Percentiles rank a stretch among this genome's conserved stretches.
Evolutionary conservation across 345 rosid genomes (phyloP).

Genomic region (Dimocarpus longan): DNA sequence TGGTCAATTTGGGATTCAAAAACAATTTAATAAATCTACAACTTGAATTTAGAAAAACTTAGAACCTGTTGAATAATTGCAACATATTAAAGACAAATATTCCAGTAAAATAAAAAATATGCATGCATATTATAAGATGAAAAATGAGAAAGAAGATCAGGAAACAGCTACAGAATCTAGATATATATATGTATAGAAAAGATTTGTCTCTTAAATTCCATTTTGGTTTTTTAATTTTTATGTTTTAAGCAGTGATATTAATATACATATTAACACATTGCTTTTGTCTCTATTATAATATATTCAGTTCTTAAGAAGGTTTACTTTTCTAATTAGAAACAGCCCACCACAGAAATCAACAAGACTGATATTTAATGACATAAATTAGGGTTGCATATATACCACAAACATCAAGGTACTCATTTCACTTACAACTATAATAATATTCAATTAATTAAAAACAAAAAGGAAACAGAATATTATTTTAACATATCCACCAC

Average conservation of each 20-base stretch:
- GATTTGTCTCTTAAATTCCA: background rate
- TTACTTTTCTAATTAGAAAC: background rate
- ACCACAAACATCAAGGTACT: background rate
- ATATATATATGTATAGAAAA: background rate
- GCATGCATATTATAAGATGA: background rate
- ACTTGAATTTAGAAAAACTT: no score
- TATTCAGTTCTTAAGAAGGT: background rate
- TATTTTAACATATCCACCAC: background rate
- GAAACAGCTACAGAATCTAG: constrained; percentile 2
- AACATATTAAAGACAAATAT: background rate
- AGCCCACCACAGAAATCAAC: background rate
- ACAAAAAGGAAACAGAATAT: background rate
- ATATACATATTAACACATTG: background rate
- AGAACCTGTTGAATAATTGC: no score
- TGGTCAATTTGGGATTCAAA: no score
- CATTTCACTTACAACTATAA: background rate
- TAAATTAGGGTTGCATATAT: constrained; percentile 6
- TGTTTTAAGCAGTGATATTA: background rate
- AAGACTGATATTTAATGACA: background rate
- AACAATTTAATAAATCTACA: no score
- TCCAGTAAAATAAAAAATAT: background rate
- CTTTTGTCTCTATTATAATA: background rate
- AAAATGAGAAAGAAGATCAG: background rate
- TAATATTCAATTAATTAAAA: background rate
- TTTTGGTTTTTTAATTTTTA: background rate